Evolutionary conservation across 768 basidiomycete species (phyloP).

Genomic region (Serendipita indica): DNA sequence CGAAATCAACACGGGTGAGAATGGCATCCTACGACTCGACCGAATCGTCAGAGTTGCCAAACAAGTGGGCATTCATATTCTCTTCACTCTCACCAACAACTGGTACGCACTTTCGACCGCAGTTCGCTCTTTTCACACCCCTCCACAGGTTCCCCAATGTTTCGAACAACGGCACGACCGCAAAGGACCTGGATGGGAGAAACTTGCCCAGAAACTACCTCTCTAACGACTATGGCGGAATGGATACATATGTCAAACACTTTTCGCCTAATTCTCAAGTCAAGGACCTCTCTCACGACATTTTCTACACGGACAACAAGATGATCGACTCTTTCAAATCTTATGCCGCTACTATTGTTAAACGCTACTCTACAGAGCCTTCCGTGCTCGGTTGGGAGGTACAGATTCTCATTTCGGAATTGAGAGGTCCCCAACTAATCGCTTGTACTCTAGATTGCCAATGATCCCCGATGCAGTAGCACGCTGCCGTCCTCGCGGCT

Average conservation of each 20-base stretch:
- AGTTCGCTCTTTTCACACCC: slow-evolving; percentile 11
- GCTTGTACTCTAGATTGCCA: slow-evolving; percentile 47
- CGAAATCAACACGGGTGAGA: slow-evolving; percentile 42
- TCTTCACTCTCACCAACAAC: slow-evolving; percentile 47
- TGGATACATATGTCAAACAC: slow-evolving; percentile 48
- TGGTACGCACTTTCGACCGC: slow-evolving; percentile 31
- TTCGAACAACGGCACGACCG: slow-evolving; percentile 22
- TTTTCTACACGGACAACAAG: slow-evolving; percentile 40
- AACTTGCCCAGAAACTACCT: slow-evolving; percentile 36
- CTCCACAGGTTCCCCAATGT: slow-evolving; percentile 12
- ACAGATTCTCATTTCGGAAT: slow-evolving; percentile 33
- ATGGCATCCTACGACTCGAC: slow-evolving; percentile 50
- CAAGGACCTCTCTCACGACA: slow-evolving; percentile 29
- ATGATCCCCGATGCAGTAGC: slow-evolving; percentile 41
- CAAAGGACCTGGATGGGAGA: neutral
- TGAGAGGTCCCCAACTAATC: no score
- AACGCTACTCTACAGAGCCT: slow-evolving; percentile 35
- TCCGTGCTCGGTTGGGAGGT: slow-evolving; percentile 41
- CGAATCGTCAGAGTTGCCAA: slow-evolving; percentile 40
- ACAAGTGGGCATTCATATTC: slow-evolving; percentile 36
- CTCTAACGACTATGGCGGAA: slow-evolving; percentile 54
- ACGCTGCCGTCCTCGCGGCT: slow-evolving; percentile 3
- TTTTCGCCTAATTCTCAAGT: slow-evolving; percentile 24
- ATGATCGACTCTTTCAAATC: slow-evolving; percentile 7
- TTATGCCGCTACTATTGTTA: slow-evolving; percentile 32